Percentiles rank a stretch among this genome's conserved stretches.
phyloP scores from a whole-genome alignment of 805 yeast genomes.

The Torulaspora gathmanii region DNA sequence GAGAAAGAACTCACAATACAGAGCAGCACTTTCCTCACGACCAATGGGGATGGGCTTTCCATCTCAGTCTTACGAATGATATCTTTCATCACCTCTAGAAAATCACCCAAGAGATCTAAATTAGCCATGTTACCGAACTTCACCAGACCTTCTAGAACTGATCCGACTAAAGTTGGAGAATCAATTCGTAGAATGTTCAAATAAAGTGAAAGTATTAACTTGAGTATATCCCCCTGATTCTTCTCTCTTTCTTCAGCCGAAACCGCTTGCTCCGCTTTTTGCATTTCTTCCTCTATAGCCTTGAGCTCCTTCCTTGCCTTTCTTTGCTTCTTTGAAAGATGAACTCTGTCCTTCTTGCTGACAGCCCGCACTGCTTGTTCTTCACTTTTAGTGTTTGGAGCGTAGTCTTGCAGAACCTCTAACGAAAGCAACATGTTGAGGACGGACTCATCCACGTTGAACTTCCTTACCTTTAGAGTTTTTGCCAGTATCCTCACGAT shows the following conservation, averaged over 20 bases:
- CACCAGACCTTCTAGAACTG: constrained; percentile 87
- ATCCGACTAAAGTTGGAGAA: constrained; percentile 65
- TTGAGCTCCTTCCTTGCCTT: constrained; percentile 83
- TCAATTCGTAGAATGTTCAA: constrained; percentile 67
- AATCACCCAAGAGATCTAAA: constrained; percentile 87
- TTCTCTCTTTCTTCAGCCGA: constrained; percentile 83
- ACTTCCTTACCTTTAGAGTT: constrained; percentile 67
- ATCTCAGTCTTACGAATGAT: constrained; percentile 52
- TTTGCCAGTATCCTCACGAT: constrained; percentile 63
- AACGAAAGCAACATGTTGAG: constrained; percentile 67
- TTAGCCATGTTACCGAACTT: constrained; percentile 89
- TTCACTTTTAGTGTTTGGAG: constrained; percentile 54
- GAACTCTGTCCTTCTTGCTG: constrained; percentile 84
- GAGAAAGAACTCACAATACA: constrained; percentile 90
- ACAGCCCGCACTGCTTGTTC: constrained; percentile 42
- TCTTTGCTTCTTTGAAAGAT: constrained; percentile 83
- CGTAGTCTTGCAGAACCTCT: constrained; percentile 62
- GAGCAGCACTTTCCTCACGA: constrained; percentile 68
- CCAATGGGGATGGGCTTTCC: constrained; percentile 44
- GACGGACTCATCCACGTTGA: constrained; percentile 77
- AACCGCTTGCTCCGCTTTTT: constrained; percentile 79
- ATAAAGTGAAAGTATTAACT: constrained; percentile 65
- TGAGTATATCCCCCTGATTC: constrained; percentile 78
- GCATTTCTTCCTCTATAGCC: constrained; percentile 83
- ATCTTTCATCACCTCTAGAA: constrained; percentile 83